A percentile compares a stretch with the other conserved stretches of the same genome.
Evolutionary conservation across 1,284 basidiomycete species (phyloP).

Genomic region (Marasmius oreades): DNA sequence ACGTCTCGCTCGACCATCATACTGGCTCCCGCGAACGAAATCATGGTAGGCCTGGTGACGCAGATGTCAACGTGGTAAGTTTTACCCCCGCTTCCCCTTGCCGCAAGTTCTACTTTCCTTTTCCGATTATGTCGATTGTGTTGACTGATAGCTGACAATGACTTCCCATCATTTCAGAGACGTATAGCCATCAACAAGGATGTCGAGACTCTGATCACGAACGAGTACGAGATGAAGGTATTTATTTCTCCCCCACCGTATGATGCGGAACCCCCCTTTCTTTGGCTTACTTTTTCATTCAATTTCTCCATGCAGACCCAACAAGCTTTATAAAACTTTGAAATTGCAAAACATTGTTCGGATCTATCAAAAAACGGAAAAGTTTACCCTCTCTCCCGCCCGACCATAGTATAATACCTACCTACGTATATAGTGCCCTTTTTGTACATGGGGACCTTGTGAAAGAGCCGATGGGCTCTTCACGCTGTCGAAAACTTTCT

Average conservation of each 20-base stretch:
- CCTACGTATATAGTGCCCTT: no score
- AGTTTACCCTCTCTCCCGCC: no score
- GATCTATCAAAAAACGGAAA: no score
- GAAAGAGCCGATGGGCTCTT: no score
- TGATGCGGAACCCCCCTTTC: neutral
- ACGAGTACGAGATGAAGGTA: constrained; percentile 5
- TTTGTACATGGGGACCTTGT: no score
- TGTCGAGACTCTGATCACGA: neutral
- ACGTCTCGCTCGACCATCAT: neutral
- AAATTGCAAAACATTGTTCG: no score
- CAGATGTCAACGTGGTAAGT: neutral
- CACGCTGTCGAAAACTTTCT: no score
- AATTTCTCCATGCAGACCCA: no score
- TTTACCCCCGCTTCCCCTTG: neutral
- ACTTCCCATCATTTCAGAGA: neutral
- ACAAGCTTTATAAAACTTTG: no score
- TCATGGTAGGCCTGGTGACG: neutral
- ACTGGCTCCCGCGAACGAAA: neutral
- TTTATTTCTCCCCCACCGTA: neutral
- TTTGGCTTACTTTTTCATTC: neutral
- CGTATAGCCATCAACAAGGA: constrained; percentile 1
- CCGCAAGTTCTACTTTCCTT: no score
- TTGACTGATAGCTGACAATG: neutral
- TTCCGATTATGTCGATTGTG: no score
- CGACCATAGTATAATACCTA: no score